Base-by-base conservation (phyloP, 345 rosid species). In the Eucalyptus brandiana region DNA sequence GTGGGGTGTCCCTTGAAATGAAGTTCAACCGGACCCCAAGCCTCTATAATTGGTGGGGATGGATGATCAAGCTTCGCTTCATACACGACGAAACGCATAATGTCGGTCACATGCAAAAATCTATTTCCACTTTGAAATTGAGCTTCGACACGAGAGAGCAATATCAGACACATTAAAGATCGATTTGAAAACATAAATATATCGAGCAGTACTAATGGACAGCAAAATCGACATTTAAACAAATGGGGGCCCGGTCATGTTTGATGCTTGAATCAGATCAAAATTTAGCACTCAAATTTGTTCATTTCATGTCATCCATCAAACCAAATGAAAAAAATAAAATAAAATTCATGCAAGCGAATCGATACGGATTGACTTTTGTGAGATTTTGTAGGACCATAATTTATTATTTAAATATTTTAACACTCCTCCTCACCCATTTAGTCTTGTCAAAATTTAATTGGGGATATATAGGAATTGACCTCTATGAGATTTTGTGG, bases 181-280 rank as follows among this genome's bases (percentile, higher is more conserved):
- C 8, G 12, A 34, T 34, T 4, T 6, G 21, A 21, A n/a, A 16
- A n/a, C 40, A 67, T 67, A 32, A 16, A 16, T n/a, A 67, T 32
- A 67, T 16, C 40, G 76, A 67, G 11, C 6, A 2, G 9, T 17
- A 9, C 76, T n/a, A 4, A 16, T n/a, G 19, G 21, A 16, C 23
- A 8, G 11, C 58, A 28, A 67, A 32, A n/a, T 0, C 21, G 11
- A 16, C 76, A 16, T n/a, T 14, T 30, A 14, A 62, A 30, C 5
- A 30, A 62, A 62, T 8, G 72, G 34, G 19, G 6, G 62, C 10
- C 10, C 21, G 2, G 37, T 65, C 19, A 4, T n/a, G 80, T 32
- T 8, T 6, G 80, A 67, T 0, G 11, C 40, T 13, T n/a, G 9
- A 32, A 67, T 67, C 4, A 0, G 0, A 67, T 32, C 6, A 2